A percentile compares a stretch with the other conserved stretches of the same genome.
These are phyloP conservation scores for Phytophthora parvispora DNA, from an alignment of 352 stramenopile genomes.

Conservation along the genomic window DNA sequence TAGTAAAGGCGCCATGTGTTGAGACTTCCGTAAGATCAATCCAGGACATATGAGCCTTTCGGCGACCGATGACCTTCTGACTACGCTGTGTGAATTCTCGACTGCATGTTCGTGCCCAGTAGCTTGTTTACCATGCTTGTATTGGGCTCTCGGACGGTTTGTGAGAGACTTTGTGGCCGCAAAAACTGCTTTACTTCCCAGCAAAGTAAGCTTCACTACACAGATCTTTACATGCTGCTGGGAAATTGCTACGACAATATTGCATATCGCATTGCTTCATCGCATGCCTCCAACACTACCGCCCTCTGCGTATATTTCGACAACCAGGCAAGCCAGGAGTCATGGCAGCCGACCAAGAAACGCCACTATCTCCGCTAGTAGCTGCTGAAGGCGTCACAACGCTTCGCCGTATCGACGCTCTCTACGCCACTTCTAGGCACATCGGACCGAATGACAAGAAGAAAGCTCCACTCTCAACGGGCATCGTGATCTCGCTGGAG, in stretches of 20 bases:
- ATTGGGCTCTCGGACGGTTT: no score
- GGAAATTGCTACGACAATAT: not conserved
- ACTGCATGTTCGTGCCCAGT: no score
- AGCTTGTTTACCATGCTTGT: no score
- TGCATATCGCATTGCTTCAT: not conserved
- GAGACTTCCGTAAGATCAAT: no score
- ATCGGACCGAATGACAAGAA: constrained; percentile 24
- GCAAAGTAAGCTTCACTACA: no score
- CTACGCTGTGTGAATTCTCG: no score
- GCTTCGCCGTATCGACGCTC: constrained; percentile 48
- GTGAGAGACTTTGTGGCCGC: no score
- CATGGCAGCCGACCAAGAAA: not conserved
- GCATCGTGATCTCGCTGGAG: constrained; percentile 67
- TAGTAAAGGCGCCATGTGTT: no score
- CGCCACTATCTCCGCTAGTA: constrained; percentile 17
- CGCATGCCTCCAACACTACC: not conserved
- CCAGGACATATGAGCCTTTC: no score
- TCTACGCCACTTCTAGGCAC: constrained; percentile 42
- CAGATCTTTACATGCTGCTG: no score
- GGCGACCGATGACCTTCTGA: no score
- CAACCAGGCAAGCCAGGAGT: not conserved
- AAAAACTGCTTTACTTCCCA: no score
- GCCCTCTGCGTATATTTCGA: not conserved
- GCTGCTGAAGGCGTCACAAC: constrained; percentile 35
- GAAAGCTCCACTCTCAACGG: constrained; percentile 37